Evolutionary conservation across 164 flowering plant genomes (phyloP).

Genomic region (Macadamia tetraphylla): DNA sequence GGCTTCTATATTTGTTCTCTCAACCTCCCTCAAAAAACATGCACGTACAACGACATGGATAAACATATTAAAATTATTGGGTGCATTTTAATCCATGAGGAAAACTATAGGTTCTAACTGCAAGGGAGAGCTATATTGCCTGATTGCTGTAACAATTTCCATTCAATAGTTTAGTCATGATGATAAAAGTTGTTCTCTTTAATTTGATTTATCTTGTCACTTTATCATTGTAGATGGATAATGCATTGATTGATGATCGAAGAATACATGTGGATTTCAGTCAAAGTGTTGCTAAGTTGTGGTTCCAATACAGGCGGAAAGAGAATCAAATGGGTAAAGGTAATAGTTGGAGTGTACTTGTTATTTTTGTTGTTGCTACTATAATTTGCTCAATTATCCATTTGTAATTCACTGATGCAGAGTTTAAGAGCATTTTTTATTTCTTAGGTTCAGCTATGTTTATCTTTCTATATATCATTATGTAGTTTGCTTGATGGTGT

Average conservation of each 20-base stretch:
- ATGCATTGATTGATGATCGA: slow-evolving; percentile 93
- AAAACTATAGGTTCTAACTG: no score
- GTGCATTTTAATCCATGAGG: no score
- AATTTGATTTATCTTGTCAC: slow-evolving; percentile 1
- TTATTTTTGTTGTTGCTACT: not conserved
- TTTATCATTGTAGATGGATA: slow-evolving; percentile 69
- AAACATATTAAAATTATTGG: no score
- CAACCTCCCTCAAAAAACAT: no score
- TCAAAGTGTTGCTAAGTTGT: slow-evolving; percentile 90
- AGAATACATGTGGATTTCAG: slow-evolving; percentile 97
- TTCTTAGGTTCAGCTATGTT: no score
- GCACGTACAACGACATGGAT: no score
- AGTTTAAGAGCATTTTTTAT: no score
- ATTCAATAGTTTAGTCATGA: not conserved
- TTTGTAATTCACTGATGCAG: no score
- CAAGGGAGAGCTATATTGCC: not conserved
- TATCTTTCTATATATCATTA: no score
- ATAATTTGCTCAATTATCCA: no score
- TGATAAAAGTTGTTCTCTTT: not conserved
- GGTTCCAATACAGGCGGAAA: slow-evolving; percentile 77
- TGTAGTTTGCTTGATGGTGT: no score
- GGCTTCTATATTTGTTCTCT: no score
- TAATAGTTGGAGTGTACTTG: slow-evolving; percentile 6
- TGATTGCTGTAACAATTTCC: not conserved
- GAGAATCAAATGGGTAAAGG: slow-evolving; percentile 44